phyloP scores from a whole-genome alignment of 1,284 basidiomycete genomes.

The Apiotrichum domesticum region DNA sequence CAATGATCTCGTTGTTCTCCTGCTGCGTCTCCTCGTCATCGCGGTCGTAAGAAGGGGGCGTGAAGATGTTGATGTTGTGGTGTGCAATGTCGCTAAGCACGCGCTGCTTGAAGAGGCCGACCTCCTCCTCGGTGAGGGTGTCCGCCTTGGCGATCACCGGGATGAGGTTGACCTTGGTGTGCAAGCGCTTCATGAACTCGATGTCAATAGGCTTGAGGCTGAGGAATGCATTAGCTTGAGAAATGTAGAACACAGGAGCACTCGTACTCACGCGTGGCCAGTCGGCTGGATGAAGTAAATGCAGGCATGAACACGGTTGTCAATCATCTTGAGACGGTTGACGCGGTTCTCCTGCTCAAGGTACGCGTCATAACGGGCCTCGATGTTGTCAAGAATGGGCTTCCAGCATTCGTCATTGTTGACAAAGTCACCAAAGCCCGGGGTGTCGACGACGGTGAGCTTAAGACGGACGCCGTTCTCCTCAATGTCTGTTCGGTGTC shows the following conservation, averaged over 20 bases:
- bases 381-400: constrained; percentile 94
- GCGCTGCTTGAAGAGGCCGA: constrained; percentile 81
- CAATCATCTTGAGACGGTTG: constrained; percentile 55
- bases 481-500: constrained; percentile 70
- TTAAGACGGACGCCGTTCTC: constrained; percentile 91
- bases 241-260: background rate
- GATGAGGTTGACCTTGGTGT: constrained; percentile 94
- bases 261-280: constrained; percentile 80
- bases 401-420: constrained; percentile 99
- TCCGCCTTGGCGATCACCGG: constrained; percentile 95
- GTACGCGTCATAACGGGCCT: constrained; percentile 90
- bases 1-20: constrained; percentile 89
- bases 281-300: constrained; percentile 97
- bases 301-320: constrained; percentile 58
- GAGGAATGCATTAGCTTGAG: background rate
- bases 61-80: constrained; percentile 93
- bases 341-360: constrained; percentile 97
- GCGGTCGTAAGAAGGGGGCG: constrained; percentile 89
- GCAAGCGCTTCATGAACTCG: constrained; percentile 93
- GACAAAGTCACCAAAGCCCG: constrained; percentile 94
- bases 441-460: constrained; percentile 95
- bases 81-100: constrained; percentile 84
- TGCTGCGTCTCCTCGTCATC: constrained; percentile 95
- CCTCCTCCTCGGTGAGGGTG: constrained; percentile 92
- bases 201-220: constrained; percentile 94